phyloP scores from a whole-genome alignment of 192 early-diverging fungal species.

The Chytriomyces sp. region DNA sequence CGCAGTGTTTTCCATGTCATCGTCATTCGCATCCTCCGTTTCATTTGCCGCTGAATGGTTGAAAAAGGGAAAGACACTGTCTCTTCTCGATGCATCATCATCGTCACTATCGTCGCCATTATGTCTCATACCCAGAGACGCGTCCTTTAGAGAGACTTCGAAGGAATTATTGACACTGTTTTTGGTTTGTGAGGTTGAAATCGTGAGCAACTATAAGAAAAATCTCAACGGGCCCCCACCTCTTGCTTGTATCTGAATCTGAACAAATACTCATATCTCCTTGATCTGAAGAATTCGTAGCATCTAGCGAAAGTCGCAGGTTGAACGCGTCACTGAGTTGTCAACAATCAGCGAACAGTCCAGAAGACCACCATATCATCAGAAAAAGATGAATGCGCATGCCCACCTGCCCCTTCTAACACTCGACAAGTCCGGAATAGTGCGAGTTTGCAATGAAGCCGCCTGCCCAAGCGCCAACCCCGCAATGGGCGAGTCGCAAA shows the following conservation, averaged over 20 bases:
- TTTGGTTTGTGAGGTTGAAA: background rate
- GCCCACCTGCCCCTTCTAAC: conserved; percentile 14
- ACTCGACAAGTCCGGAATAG: conserved; percentile 30
- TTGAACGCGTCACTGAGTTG: conserved; percentile 23
- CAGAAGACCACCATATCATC: background rate
- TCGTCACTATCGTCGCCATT: background rate
- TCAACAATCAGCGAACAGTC: background rate
- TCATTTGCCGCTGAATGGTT: background rate
- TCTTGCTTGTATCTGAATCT: background rate
- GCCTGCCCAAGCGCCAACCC: background rate
- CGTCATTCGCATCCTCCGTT: background rate
- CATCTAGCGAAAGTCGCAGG: conserved; percentile 14
- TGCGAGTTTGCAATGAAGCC: background rate
- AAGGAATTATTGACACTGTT: conserved; percentile 24
- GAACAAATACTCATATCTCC: conserved; percentile 23
- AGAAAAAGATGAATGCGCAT: background rate
- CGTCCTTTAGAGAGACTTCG: conserved; percentile 29
- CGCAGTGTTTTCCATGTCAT: conserved; percentile 11
- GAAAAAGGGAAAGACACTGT: conserved; percentile 18
- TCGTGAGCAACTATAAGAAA: background rate
- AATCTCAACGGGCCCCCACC: background rate
- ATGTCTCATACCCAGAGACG: background rate
- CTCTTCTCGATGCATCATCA: background rate
- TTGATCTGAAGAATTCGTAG: background rate
- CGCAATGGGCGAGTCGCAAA: conserved; percentile 16